Evolutionary conservation across 148 eudicot species (phyloP), one percentile per base, ranked within the genome.

Genomic region (Fallopia convolvulus): DNA sequence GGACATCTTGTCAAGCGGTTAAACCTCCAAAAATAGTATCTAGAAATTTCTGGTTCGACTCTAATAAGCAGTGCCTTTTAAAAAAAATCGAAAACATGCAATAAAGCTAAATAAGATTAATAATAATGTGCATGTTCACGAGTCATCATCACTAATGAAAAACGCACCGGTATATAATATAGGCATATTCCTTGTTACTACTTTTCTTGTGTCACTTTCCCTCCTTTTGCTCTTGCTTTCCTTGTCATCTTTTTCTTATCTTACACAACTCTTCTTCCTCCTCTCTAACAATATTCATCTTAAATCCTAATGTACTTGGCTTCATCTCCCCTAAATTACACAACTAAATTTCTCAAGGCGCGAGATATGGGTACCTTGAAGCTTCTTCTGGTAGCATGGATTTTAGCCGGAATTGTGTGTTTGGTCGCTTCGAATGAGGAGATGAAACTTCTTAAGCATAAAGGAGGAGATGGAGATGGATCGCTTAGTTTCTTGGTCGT

Each of bases 401-500:
- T 52, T 14, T 17, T 52, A 52, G 52, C 66, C 21, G 66, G 56
- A 0, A 1, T 32, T 10, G 3, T 63, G 17, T 26, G 30, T 4
- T 30, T 63, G 15, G 39, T 30, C 6, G 40, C 8, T 12, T 63
- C 39, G 1, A 63, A 23, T 10, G 70, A 12, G 17, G 70, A 30
- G 39, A 63, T 23, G 70, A 30, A 11, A 32, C 3, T 63, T 63
- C 39, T 63, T 17, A 63, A 63, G 70, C 66, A 10, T 52, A 52
- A 13, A 2, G 10, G 47, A 44, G 58, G 26, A 13, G 71, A 8
- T 30, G 74, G n/a, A 3, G 90, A 86, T 83, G 89, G 86, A 18
- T 86, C 88, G 13, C 84, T 92, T 0, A 40, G 85, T 30, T 86
- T 89, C 13, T 75, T 92, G 79, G 93, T 90, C 1, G 75, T 92